Evolutionary conservation across 345 rosid species (phyloP).

Genomic region (Atalantia buxifolia): DNA sequence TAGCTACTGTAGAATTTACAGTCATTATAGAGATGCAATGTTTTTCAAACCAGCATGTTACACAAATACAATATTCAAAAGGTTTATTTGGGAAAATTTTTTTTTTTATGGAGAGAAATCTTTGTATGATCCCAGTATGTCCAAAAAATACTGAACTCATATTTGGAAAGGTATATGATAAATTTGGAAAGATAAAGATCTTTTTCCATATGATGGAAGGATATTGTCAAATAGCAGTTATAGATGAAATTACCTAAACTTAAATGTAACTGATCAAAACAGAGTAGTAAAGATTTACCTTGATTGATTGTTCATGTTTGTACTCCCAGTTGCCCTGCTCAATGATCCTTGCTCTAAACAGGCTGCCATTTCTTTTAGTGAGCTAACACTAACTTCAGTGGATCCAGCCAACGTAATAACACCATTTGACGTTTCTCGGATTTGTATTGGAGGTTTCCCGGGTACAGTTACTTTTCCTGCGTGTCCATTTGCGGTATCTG

Average conservation of each 20-base stretch:
- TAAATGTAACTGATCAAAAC: not conserved
- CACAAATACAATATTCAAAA: not conserved
- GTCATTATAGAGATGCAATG: not conserved
- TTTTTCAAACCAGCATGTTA: not conserved
- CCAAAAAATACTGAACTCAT: not conserved
- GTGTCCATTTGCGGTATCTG: slow-evolving; percentile 56
- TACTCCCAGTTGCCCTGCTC: slow-evolving; percentile 96
- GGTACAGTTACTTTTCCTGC: slow-evolving; percentile 57
- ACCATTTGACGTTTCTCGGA: slow-evolving; percentile 94
- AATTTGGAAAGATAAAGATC: not conserved
- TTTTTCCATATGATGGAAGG: not conserved
- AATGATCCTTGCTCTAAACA: slow-evolving; percentile 93
- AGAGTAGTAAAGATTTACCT: slow-evolving; percentile 46
- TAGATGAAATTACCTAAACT: not conserved
- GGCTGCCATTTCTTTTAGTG: slow-evolving; percentile 89
- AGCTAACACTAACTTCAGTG: slow-evolving; percentile 77
- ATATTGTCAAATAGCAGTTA: not conserved
- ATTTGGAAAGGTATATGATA: not conserved
- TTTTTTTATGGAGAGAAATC: not conserved
- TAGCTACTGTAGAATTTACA: not conserved
- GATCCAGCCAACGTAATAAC: slow-evolving; percentile 98
- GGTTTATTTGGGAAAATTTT: not conserved
- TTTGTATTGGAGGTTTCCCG: slow-evolving; percentile 94
- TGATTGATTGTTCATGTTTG: slow-evolving; percentile 97
- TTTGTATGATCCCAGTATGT: not conserved